Conservation (phyloP, 768 basidiomycete species). For the Tylopilus plumbeoviolaceoides region DNA sequence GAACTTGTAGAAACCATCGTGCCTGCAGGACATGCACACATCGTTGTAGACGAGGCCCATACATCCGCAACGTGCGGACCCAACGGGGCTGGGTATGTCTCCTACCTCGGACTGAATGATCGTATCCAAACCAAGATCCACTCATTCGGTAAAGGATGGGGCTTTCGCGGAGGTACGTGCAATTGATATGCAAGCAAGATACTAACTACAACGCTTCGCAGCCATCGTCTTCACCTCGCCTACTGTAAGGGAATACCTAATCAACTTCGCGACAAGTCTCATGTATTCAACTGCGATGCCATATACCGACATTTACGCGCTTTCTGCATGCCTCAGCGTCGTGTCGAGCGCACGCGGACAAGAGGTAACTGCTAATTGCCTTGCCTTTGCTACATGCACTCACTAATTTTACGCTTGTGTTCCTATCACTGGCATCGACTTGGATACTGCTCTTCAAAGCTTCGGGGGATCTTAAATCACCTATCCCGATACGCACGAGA, state of each 20-base stretch:
- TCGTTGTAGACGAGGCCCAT: slow-evolving; percentile 58
- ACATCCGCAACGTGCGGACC: slow-evolving; percentile 51
- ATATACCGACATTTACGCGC: slow-evolving; percentile 18
- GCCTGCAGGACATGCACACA: slow-evolving; percentile 36
- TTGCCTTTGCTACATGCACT: background rate
- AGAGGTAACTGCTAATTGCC: slow-evolving; percentile 13
- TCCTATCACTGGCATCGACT: background rate
- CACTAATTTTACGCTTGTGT: background rate
- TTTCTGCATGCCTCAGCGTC: slow-evolving; percentile 40
- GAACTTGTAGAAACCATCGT: slow-evolving; percentile 34
- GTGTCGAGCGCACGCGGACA: slow-evolving; percentile 13
- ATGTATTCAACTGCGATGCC: slow-evolving; percentile 24
- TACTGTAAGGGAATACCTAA: slow-evolving; percentile 16
- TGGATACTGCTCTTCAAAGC: slow-evolving; percentile 5
- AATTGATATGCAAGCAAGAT: background rate
- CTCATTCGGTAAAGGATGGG: slow-evolving; percentile 48
- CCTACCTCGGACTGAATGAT: slow-evolving; percentile 39
- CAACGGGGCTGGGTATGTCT: slow-evolving; percentile 41
- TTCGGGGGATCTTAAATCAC: slow-evolving; percentile 8
- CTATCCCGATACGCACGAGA: slow-evolving; percentile 13
- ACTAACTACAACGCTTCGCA: background rate
- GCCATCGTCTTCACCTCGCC: slow-evolving; percentile 19
- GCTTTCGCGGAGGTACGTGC: slow-evolving; percentile 12
- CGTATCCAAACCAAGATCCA: slow-evolving; percentile 45
- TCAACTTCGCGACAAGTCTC: slow-evolving; percentile 18